phyloP scores from a whole-genome alignment of 805 yeast species.

The Metschnikowia reukaufii region DNA sequence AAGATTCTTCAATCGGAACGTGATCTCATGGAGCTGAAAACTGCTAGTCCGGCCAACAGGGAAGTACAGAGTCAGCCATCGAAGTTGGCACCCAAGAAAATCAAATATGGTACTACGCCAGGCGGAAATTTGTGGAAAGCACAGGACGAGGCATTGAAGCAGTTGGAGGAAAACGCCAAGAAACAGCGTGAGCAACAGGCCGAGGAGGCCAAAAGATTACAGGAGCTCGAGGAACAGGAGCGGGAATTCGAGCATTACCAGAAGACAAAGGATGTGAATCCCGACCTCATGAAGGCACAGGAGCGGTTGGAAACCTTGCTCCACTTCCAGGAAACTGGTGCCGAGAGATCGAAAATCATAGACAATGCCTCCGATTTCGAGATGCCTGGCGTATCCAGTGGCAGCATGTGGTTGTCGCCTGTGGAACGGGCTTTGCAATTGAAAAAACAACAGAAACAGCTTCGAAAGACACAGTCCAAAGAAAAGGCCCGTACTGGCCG shows the following conservation, averaged over 20 bases:
- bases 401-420: slow-evolving; percentile 80
- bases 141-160: slow-evolving; percentile 63
- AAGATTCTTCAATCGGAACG: slow-evolving; percentile 56
- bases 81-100: slow-evolving; percentile 38
- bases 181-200: slow-evolving; percentile 25
- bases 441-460: slow-evolving; percentile 78
- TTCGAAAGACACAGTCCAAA: slow-evolving; percentile 60
- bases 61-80: slow-evolving; percentile 22
- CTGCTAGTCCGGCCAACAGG: slow-evolving; percentile 21
- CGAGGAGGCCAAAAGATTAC: slow-evolving; percentile 22
- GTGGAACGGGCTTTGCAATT: slow-evolving; percentile 84
- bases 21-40: slow-evolving; percentile 25
- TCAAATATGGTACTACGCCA: slow-evolving; percentile 54
- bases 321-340: slow-evolving; percentile 80
- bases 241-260: slow-evolving; percentile 47
- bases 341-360: slow-evolving; percentile 87
- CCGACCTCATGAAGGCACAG: slow-evolving; percentile 68
- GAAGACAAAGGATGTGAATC: slow-evolving; percentile 43
- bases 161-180: slow-evolving; percentile 49
- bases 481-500: slow-evolving; percentile 61
- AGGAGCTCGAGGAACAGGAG: slow-evolving; percentile 42
- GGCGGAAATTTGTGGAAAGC: slow-evolving; percentile 66
- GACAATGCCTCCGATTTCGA: slow-evolving; percentile 92
- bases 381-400: slow-evolving; percentile 46
- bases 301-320: slow-evolving; percentile 70